Percentiles rank a stretch among this genome's conserved stretches.
Conservation (phyloP, 805 yeast species). For the Pichia californica region DNA sequence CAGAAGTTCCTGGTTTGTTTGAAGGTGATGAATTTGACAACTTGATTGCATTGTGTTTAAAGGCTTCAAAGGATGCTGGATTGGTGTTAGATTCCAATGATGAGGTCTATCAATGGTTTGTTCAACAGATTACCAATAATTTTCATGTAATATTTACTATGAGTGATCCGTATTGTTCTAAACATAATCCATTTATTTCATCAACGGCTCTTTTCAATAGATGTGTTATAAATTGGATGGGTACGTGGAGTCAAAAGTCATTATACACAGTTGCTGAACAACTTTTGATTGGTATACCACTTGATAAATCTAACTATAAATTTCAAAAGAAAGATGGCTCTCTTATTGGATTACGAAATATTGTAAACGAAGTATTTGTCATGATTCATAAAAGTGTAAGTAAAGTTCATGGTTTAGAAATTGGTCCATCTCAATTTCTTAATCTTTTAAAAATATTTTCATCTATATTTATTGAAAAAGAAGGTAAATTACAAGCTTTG, state of each 20-base stretch:
- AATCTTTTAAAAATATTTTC: constrained; percentile 42
- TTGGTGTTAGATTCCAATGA: constrained; percentile 56
- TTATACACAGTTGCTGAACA: constrained; percentile 42
- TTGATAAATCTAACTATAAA: constrained; percentile 40
- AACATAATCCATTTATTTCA: constrained; percentile 43
- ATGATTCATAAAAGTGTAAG: constrained; percentile 35
- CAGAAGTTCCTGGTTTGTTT: constrained; percentile 87
- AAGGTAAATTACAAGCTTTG: constrained; percentile 46
- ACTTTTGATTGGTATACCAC: constrained; percentile 34
- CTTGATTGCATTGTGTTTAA: constrained; percentile 49
- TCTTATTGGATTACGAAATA: constrained; percentile 23
- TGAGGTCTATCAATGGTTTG: constrained; percentile 73
- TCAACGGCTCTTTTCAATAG: constrained; percentile 89
- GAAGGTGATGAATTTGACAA: constrained; percentile 59
- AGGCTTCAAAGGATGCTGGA: constrained; percentile 55
- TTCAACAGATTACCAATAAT: constrained; percentile 55
- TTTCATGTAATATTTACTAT: constrained; percentile 81
- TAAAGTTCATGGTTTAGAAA: not conserved
- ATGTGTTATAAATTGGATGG: constrained; percentile 87
- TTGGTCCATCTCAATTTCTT: constrained; percentile 52
- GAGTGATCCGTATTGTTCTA: constrained; percentile 39
- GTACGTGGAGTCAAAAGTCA: constrained; percentile 61
- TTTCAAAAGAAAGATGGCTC: constrained; percentile 24
- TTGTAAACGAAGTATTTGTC: constrained; percentile 41
- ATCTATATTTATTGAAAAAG: constrained; percentile 36